phyloP scores from a whole-genome alignment of 345 rosid species.

The Citrus inodora region DNA sequence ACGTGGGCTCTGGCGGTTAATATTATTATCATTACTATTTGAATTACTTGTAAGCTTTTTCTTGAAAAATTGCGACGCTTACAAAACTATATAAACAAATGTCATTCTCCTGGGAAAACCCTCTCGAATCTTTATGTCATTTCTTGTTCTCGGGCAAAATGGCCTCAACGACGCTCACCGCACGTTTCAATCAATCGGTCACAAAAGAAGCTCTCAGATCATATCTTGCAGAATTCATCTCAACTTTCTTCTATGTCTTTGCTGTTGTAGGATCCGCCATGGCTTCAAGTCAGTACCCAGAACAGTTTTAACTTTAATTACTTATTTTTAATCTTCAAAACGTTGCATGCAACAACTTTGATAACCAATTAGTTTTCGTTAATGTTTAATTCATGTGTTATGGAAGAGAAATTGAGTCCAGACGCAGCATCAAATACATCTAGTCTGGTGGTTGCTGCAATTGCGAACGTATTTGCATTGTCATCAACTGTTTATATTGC shows the following conservation, averaged over 20 bases:
- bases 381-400: neutral
- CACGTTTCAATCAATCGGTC: constrained; percentile 47
- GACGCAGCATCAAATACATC: constrained; percentile 54
- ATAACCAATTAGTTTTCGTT: no score
- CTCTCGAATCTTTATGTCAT: neutral
- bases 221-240: constrained; percentile 84
- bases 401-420: constrained; percentile 65
- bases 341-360: no score
- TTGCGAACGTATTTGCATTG: constrained; percentile 69
- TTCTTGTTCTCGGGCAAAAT: constrained; percentile 22
- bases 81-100: constrained; percentile 1
- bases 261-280: constrained; percentile 82
- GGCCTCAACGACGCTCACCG: constrained; percentile 42
- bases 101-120: neutral
- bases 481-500: constrained; percentile 66
- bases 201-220: constrained; percentile 54
- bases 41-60: neutral
- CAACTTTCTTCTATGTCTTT: constrained; percentile 82
- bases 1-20: constrained; percentile 19
- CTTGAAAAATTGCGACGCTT: constrained; percentile 13
- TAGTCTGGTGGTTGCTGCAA: constrained; percentile 50
- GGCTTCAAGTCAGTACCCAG: constrained; percentile 55
- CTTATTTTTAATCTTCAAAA: no score
- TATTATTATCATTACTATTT: neutral
- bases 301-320: no score